Evolutionary conservation across 2,329 filamentous ascomycete genomes (phyloP).

Genomic region (Cordyceps militaris): DNA sequence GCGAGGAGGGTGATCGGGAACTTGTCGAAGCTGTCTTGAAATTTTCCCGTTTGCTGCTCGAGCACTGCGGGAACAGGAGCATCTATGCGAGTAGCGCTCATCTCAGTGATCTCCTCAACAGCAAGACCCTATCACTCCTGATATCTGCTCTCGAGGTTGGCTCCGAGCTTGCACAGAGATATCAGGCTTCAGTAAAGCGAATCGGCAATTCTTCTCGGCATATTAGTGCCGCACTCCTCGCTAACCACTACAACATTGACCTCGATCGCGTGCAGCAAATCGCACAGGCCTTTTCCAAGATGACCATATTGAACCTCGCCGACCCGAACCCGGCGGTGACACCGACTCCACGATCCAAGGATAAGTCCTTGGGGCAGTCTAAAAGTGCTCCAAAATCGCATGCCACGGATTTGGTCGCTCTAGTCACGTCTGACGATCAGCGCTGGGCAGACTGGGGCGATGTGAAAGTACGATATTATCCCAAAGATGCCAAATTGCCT

Average conservation of each 20-base stretch:
- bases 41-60: constrained; percentile 81
- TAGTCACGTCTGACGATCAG: constrained; percentile 55
- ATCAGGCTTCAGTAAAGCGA: constrained; percentile 80
- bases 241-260: constrained; percentile 77
- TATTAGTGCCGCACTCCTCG: constrained; percentile 65
- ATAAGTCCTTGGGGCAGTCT: constrained; percentile 45
- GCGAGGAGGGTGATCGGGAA: constrained; percentile 68
- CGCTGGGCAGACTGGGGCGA: constrained; percentile 74
- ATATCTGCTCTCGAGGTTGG: constrained; percentile 72
- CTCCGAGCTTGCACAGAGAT: constrained; percentile 83
- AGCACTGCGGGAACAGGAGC: constrained; percentile 94
- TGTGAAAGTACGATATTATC: constrained; percentile 75
- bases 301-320: constrained; percentile 44
- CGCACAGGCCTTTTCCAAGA: constrained; percentile 74
- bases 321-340: constrained; percentile 49
- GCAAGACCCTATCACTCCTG: constrained; percentile 72
- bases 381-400: constrained; percentile 52
- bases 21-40: constrained; percentile 72
- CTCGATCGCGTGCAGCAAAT: constrained; percentile 79
- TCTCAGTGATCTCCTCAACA: constrained; percentile 82
- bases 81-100: constrained; percentile 91
- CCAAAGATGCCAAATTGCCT: constrained; percentile 26
- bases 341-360: constrained; percentile 55
- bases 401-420: constrained; percentile 75
- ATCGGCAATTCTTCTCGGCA: constrained; percentile 56